Percentiles rank a stretch among this genome's conserved stretches.
phyloP scores from a whole-genome alignment of 805 yeast species.

The Cephaloascus albidus region DNA sequence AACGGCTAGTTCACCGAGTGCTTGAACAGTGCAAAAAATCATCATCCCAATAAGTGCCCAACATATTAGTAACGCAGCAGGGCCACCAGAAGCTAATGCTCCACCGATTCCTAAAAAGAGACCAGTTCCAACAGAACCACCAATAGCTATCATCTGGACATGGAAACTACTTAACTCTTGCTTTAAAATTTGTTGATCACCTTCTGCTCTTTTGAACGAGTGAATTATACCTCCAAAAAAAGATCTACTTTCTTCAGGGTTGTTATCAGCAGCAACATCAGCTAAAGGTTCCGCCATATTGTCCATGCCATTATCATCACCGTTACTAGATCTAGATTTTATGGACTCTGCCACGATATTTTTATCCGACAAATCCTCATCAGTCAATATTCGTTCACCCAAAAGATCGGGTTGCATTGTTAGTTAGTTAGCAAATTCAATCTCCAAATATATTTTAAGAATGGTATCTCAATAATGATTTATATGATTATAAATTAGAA shows the following conservation, averaged over 20 bases:
- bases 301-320: too few species aligned
- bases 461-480: too few species aligned
- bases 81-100: not conserved
- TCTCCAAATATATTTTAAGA: too few species aligned
- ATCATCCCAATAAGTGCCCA: not conserved
- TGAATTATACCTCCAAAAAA: not conserved
- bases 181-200: not conserved
- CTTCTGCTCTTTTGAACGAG: not conserved
- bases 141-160: conserved; percentile 16
- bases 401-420: too few species aligned
- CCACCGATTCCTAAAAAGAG: conserved; percentile 15
- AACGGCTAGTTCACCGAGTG: conserved; percentile 31
- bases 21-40: conserved; percentile 2
- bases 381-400: too few species aligned
- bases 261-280: not conserved
- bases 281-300: not conserved
- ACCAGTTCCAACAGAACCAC: conserved; percentile 19
- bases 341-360: too few species aligned
- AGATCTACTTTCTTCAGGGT: not conserved
- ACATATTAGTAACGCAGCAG: not conserved
- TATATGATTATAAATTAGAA: too few species aligned
- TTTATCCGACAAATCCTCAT: too few species aligned
- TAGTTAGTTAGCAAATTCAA: too few species aligned
- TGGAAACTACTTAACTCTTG: conserved; percentile 3
- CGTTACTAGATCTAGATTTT: too few species aligned